Evolutionary conservation across 2,329 filamentous ascomycete genomes (phyloP), one percentile per base, ranked within the genome.

Genomic region (Aspergillus ochraceus): DNA sequence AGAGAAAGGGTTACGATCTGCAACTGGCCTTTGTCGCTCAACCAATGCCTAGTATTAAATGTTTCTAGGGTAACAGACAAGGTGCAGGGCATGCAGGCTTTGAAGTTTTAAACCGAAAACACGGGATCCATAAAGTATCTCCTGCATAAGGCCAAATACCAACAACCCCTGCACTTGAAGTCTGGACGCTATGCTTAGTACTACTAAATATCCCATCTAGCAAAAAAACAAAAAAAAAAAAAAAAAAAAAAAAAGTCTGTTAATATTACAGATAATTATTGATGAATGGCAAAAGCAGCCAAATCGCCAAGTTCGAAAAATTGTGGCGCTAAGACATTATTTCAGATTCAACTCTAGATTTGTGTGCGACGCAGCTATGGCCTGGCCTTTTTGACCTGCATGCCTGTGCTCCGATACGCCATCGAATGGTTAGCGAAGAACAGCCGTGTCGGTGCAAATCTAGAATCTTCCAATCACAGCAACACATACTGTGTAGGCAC

Each of bases 1-100:
- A 46, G 39, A n/a, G 46, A 46, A 20, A 30, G 46, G 46, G n/a
- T 42, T 55, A 24, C 20, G 45, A 54, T 58, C 46, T 58, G 45
- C 51, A 51, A 22, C 19, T 42, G 36, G 36, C 11, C 36, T 42
- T n/a, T n/a, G 17, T 42, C 36, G 14, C 36, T 42, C 17, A 14
- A n/a, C 36, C 36, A 20, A 29, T 51, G 39, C 22, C 20, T 32
- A n/a, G 52, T 32, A 39, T 49, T 20, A 24, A 47, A 47, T 47
- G 53, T 56, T 56, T 32, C 45, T 39, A 10, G 54, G 54, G 46
- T 32, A 55, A 49, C 46, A 39, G 47, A 20, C 46, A 19, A 42
- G 17, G 36, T 42, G 36, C 1, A 42, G 36, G 17, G 5, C 36
- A 42, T n/a, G 36, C 36, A 42, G 36, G 36, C 36, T 42, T 42